These are phyloP conservation scores for Acacia melanoxylon DNA, from an alignment of 306 rosid genomes.

Conservation along the genomic window DNA sequence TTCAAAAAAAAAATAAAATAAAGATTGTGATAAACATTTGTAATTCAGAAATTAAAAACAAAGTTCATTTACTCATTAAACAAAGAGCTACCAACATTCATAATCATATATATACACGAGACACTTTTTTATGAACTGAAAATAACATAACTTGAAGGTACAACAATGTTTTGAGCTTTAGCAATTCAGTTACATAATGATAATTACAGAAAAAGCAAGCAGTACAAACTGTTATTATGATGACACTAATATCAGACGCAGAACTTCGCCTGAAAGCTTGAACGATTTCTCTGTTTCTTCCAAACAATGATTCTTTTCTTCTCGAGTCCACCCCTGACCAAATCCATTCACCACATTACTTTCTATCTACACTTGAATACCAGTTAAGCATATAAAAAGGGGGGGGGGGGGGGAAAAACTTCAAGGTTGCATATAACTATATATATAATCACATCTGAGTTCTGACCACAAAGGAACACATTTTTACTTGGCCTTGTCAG, in stretches of 20 bases:
- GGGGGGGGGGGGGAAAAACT: too few relatives aligned
- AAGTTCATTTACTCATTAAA: not conserved
- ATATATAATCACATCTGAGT: not conserved
- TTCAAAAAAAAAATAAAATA: too few relatives aligned
- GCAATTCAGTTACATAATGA: not conserved
- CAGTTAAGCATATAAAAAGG: not conserved
- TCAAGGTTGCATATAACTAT: not conserved
- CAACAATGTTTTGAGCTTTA: constrained; percentile 30
- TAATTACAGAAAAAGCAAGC: constrained; percentile 18
- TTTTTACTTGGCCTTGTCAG: not conserved
- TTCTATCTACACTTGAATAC: not conserved
- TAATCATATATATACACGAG: too few relatives aligned
- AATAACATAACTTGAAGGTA: constrained; percentile 17
- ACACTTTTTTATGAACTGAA: constrained; percentile 1
- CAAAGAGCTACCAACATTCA: too few relatives aligned
- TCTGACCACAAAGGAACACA: not conserved
- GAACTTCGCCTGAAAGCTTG: constrained; percentile 85
- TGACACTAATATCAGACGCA: constrained; percentile 67
- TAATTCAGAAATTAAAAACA: not conserved
- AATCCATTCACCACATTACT: constrained; percentile 6
- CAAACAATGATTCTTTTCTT: constrained; percentile 90
- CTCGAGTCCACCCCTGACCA: constrained; percentile 82
- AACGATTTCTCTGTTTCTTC: constrained; percentile 97
- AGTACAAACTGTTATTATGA: constrained; percentile 26
- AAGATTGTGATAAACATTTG: not conserved